Evolutionary conservation across 192 early-diverging fungal genomes (phyloP), one percentile per base, ranked within the genome.

Genomic region (Coemansia sp.): DNA sequence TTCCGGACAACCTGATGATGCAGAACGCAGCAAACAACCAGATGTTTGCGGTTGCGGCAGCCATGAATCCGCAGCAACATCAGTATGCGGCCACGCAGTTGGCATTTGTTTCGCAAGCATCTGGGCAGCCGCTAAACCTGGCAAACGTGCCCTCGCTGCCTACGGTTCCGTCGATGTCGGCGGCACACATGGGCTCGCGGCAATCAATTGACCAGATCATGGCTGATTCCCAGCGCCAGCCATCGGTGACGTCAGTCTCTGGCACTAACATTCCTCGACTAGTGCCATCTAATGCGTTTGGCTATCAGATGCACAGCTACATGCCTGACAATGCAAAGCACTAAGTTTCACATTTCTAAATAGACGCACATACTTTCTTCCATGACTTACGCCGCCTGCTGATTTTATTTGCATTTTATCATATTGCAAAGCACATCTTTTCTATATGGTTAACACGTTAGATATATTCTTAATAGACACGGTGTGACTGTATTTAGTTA

Each of bases 151-250:
- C 62, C 23, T 47, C 63, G 23, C 21, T 41, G 38, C 54, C 63
- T 25, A 37, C 56, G 10, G 54, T 57, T 57, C 56, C 56, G 15
- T 57, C 56, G 27, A 19, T 57, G 12, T 57, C 39, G 7, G 41
- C 57, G 53, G 56, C 32, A 11, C 56, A 35, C 49, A 66, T 19
- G 38, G 52, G 37, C 14, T 24, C 37, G 21, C 48, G 35, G 50
- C 54, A 57, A 24, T 32, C 41, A 23, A 39, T 70, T 35, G 62
- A 64, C 38, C 73, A 75, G n/a, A 74, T 74, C 21, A 47, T 65
- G 7, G 32, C 53, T 5, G 60, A 61, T 0, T 17, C 25, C 5
- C 57, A 65, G 10, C 51, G 52, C 17, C 70, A 41, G 17, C 60
- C 49, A 15, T 27, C 27, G 52, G 23, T 27, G 52, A 25, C 27